phyloP scores from a whole-genome alignment of 2,329 filamentous ascomycete genomes.

The Epichloe typhina region DNA sequence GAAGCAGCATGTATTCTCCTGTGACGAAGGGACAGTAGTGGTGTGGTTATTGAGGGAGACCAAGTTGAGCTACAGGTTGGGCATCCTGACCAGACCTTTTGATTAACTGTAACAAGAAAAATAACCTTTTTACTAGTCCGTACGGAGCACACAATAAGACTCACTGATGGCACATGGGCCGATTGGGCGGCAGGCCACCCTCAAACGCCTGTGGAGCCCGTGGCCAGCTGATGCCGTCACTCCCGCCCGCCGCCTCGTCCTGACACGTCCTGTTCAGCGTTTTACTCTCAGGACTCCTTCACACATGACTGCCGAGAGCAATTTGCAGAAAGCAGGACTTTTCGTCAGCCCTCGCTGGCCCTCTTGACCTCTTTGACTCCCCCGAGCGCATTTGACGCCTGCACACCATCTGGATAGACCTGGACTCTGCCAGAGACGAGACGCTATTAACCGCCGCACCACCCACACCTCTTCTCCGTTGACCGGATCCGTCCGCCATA shows the following conservation, averaged over 20 bases:
- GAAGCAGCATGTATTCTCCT: too few species aligned
- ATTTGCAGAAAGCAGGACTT: not conserved
- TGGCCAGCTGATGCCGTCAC: conserved; percentile 12
- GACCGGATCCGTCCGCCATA: not conserved
- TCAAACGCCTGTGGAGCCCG: not conserved
- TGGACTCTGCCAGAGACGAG: too few species aligned
- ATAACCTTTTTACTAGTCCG: too few species aligned
- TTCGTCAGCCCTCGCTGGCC: not conserved
- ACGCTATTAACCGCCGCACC: not conserved
- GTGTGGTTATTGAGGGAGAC: too few species aligned
- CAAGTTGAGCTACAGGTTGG: too few species aligned
- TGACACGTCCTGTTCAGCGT: not conserved
- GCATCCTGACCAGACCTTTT: too few species aligned
- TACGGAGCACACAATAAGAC: too few species aligned
- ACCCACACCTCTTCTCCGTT: not conserved
- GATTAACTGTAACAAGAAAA: too few species aligned
- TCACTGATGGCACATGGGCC: not conserved
- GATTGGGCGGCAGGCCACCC: not conserved
- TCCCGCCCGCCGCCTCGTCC: not conserved
- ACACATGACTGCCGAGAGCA: not conserved
- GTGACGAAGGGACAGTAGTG: too few species aligned
- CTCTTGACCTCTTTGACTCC: not conserved
- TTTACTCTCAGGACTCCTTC: not conserved
- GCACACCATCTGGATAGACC: too few species aligned
- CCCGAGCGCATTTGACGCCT: not conserved